These are phyloP conservation scores for Zygnema circumcarinatum DNA, from an alignment of 139 green algal species.

Conservation along the genomic window DNA sequence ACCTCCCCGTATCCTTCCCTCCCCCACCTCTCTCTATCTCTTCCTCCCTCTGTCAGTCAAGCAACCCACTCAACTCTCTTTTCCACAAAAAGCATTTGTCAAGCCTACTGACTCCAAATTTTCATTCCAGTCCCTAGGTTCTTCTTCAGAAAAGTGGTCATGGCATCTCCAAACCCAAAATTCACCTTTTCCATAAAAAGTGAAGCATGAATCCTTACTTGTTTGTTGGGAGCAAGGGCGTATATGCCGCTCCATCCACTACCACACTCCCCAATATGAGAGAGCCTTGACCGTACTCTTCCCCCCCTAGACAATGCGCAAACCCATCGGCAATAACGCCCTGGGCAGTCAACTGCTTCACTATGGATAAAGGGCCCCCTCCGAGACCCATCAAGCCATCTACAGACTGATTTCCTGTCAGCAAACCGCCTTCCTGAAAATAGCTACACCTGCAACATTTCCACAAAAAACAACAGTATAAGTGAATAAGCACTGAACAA, in stretches of 20 bases:
- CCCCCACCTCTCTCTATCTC: background rate
- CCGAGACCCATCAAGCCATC: constrained; percentile 49
- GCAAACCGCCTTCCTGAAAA: constrained; percentile 24
- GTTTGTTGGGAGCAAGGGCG: no score
- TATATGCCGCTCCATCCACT: background rate
- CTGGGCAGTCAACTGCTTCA: background rate
- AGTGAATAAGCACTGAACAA: background rate
- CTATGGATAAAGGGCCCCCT: constrained; percentile 6
- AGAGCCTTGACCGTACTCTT: constrained; percentile 15
- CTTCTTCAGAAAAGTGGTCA: no score
- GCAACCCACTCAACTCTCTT: background rate
- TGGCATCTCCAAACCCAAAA: no score
- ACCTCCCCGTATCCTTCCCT: background rate
- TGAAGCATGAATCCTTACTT: no score
- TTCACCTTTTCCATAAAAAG: no score
- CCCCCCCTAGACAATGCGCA: constrained; percentile 27
- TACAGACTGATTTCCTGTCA: background rate
- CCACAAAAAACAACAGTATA: background rate
- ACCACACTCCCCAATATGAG: constrained; percentile 25
- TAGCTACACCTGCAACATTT: constrained; percentile 34
- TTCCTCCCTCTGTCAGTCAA: background rate
- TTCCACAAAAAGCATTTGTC: no score
- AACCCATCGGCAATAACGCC: background rate
- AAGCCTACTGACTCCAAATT: no score
- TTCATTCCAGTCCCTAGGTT: no score